These are phyloP conservation scores for Talaromyces proteolyticus DNA, from an alignment of 495 filamentous ascomycete species.

Conservation along the genomic window DNA sequence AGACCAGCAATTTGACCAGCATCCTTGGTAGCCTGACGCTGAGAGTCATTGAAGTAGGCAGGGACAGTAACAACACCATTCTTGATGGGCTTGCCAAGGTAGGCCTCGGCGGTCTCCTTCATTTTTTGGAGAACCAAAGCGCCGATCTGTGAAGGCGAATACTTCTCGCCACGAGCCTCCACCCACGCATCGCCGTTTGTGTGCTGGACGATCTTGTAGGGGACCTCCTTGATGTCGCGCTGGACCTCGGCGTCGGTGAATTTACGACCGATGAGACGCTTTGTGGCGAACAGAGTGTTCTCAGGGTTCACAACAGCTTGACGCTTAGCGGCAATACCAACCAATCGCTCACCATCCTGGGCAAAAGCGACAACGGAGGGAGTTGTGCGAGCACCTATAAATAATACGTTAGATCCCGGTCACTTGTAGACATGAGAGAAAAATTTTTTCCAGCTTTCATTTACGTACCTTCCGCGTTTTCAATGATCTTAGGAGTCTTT, in stretches of 20 bases:
- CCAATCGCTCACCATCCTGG: slow-evolving; percentile 92
- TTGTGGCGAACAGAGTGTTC: slow-evolving; percentile 98
- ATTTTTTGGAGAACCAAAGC: slow-evolving; percentile 97
- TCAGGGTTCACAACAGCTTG: slow-evolving; percentile 99
- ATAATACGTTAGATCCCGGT: slow-evolving; percentile 11
- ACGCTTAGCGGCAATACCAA: slow-evolving; percentile 97
- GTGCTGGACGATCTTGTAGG: slow-evolving; percentile 99
- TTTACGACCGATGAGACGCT: slow-evolving; percentile 98
- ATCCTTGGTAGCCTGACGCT: slow-evolving; percentile 97
- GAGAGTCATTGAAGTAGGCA: slow-evolving; percentile 97
- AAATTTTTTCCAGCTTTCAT: slow-evolving; percentile 15
- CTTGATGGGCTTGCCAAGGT: slow-evolving; percentile 82
- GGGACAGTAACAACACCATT: slow-evolving; percentile 96
- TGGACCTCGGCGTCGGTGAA: slow-evolving; percentile 95
- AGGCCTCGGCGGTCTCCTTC: slow-evolving; percentile 95
- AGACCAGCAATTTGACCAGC: slow-evolving; percentile 93
- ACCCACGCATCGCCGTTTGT: slow-evolving; percentile 98
- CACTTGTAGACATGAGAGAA: neutral
- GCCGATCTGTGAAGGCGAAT: slow-evolving; percentile 97
- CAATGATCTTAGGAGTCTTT: slow-evolving; percentile 90
- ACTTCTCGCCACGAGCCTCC: slow-evolving; percentile 90
- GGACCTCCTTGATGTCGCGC: slow-evolving; percentile 96
- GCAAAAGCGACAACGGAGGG: slow-evolving; percentile 97
- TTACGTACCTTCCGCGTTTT: slow-evolving; percentile 84
- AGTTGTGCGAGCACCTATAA: slow-evolving; percentile 83